Percentiles rank a stretch among this genome's conserved stretches.
Conservation (phyloP, 805 yeast genomes). For the Myxozyma vanderwaltii region DNA sequence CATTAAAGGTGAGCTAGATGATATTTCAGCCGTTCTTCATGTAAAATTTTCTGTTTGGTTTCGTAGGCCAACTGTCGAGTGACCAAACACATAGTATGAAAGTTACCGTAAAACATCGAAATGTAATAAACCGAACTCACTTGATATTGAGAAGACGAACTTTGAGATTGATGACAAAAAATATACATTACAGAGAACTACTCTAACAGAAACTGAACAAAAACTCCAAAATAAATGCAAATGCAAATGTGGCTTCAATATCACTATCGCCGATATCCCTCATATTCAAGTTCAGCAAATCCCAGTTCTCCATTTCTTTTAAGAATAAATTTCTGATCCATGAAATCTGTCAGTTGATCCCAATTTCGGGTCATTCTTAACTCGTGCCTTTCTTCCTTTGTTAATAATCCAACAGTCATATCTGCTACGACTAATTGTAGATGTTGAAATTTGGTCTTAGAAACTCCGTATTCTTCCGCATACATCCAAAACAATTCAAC, state of each 20-base stretch:
- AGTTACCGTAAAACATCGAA: too few relatives aligned
- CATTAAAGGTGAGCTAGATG: too few relatives aligned
- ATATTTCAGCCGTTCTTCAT: too few relatives aligned
- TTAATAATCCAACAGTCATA: conserved; percentile 61
- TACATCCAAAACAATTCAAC: conserved; percentile 81
- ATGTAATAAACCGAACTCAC: too few relatives aligned
- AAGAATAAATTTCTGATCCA: conserved; percentile 69
- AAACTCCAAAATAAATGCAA: not conserved
- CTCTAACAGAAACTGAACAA: not conserved
- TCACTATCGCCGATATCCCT: conserved; percentile 12
- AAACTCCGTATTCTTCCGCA: conserved; percentile 68
- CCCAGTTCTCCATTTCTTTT: conserved; percentile 68
- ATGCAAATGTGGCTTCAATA: not conserved
- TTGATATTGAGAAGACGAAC: too few relatives aligned
- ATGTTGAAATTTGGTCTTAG: conserved; percentile 67
- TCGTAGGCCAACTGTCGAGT: too few relatives aligned
- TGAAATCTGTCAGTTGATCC: conserved; percentile 76
- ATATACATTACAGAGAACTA: too few relatives aligned
- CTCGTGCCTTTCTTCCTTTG: conserved; percentile 54
- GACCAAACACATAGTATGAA: too few relatives aligned
- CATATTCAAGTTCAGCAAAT: conserved; percentile 53
- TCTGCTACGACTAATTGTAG: conserved; percentile 86
- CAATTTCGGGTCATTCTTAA: conserved; percentile 64
- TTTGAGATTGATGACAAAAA: too few relatives aligned
- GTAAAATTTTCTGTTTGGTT: too few relatives aligned